These are phyloP conservation scores for Fistulifera solaris DNA, from an alignment of 108 stramenopile genomes.

Conservation along the genomic window DNA sequence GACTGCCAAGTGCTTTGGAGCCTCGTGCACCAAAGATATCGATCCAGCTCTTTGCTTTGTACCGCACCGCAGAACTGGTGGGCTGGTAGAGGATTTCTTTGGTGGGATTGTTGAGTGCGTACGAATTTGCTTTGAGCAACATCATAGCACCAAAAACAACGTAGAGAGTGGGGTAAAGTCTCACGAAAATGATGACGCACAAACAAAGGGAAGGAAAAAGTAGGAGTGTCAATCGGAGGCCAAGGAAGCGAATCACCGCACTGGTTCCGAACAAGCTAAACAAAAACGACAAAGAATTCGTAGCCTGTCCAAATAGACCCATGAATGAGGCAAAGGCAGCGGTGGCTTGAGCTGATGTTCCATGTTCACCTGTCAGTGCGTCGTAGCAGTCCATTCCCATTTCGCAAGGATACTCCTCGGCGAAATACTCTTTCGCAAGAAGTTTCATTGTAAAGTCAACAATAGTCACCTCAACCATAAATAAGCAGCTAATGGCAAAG, in stretches of 20 bases:
- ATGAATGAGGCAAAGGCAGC: conserved; percentile 89
- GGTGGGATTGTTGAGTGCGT: conserved; percentile 95
- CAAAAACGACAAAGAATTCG: conserved; percentile 87
- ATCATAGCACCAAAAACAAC: conserved; percentile 95
- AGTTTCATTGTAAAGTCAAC: conserved; percentile 97
- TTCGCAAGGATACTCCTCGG: conserved; percentile 77
- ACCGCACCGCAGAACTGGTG: conserved; percentile 86
- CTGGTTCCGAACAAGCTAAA: conserved; percentile 91
- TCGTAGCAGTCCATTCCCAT: conserved; percentile 63
- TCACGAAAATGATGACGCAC: conserved; percentile 74
- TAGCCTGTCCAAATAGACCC: conserved; percentile 94
- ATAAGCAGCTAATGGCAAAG: conserved; percentile 92
- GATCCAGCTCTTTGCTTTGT: conserved; percentile 97
- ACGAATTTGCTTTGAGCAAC: conserved; percentile 90
- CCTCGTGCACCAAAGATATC: conserved; percentile 96
- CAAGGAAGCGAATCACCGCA: conserved; percentile 90
- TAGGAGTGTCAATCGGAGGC: conserved; percentile 80
- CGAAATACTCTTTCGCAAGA: conserved; percentile 82
- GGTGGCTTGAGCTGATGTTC: conserved; percentile 64
- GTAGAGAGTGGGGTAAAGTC: conserved; percentile 72
- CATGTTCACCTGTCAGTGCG: conserved; percentile 47
- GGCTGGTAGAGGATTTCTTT: conserved; percentile 97
- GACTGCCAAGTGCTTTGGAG: conserved; percentile 87
- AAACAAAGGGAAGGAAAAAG: conserved; percentile 89
- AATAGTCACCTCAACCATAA: conserved; percentile 98